Evolutionary conservation across 73 alveolate species (phyloP).

Genomic region (Tetrahymena borealis): DNA sequence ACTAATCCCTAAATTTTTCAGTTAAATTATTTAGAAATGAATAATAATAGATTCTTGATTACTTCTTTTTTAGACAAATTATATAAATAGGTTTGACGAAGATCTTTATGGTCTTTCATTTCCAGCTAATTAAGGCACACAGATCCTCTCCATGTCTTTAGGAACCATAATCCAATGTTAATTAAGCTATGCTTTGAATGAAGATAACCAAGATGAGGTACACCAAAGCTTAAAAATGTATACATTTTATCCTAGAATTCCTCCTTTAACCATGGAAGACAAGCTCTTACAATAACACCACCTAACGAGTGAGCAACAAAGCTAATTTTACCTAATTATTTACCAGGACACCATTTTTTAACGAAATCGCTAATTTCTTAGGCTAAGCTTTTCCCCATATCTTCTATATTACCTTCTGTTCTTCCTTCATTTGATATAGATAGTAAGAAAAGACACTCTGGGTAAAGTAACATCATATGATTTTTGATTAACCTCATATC

Average conservation of each 20-base stretch:
- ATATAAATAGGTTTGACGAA: constrained; percentile 74
- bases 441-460: constrained; percentile 70
- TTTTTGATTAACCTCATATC: constrained; percentile 85
- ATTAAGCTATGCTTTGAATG: constrained; percentile 73
- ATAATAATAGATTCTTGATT: not conserved
- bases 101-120: constrained; percentile 80
- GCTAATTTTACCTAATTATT: constrained; percentile 71
- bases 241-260: constrained; percentile 77
- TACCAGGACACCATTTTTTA: constrained; percentile 79
- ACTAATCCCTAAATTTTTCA: constrained; percentile 44
- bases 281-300: constrained; percentile 85
- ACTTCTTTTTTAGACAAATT: constrained; percentile 52
- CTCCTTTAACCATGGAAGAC: constrained; percentile 49
- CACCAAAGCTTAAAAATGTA: constrained; percentile 79
- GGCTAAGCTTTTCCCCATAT: constrained; percentile 85
- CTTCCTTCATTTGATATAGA: constrained; percentile 73
- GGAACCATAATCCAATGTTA: constrained; percentile 94
- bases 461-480: constrained; percentile 67
- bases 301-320: constrained; percentile 99
- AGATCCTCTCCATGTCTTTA: constrained; percentile 80
- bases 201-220: constrained; percentile 97
- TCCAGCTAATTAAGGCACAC: constrained; percentile 73
- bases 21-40: not conserved
- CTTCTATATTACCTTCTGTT: constrained; percentile 72
- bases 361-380: constrained; percentile 71